Evolutionary conservation across 306 rosid genomes (phyloP).

Genomic region (Dryas octopetala): DNA sequence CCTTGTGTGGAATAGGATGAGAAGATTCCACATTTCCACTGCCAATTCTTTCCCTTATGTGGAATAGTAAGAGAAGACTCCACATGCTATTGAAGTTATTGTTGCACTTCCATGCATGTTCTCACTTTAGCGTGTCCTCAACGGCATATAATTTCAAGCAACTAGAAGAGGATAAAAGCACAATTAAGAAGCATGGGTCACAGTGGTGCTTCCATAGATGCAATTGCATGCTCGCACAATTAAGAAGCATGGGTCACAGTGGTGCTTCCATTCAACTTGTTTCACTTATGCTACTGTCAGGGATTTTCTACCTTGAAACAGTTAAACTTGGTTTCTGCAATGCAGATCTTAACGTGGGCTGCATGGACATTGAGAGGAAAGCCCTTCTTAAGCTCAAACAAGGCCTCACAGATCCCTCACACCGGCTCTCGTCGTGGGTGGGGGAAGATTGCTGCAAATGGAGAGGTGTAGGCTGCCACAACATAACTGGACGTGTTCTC

Average conservation of each 20-base stretch:
- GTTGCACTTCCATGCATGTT: too few relatives aligned
- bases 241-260: background rate
- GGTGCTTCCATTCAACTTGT: background rate
- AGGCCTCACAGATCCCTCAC: conserved; percentile 13
- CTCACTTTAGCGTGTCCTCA: too few relatives aligned
- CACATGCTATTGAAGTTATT: too few relatives aligned
- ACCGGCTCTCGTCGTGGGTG: conserved; percentile 15
- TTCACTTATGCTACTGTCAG: background rate
- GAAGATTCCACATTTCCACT: too few relatives aligned
- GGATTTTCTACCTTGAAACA: background rate
- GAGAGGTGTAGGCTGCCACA: conserved; percentile 22
- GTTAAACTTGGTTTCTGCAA: conserved; percentile 1
- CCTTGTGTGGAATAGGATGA: too few relatives aligned
- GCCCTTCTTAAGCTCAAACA: conserved; percentile 21
- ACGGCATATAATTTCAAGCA: too few relatives aligned
- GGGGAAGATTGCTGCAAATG: conserved; percentile 26
- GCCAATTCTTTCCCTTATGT: too few relatives aligned
- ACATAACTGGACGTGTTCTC: conserved; percentile 8
- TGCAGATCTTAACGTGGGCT: background rate
- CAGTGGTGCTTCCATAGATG: background rate
- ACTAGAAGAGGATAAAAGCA: background rate
- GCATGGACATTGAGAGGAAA: conserved; percentile 12
- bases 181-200: background rate
- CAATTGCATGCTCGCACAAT: background rate
- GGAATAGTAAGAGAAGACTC: too few relatives aligned